Evolutionary conservation across 208 protist genomes (phyloP).

Genomic region (Trypanosoma vivax): DNA sequence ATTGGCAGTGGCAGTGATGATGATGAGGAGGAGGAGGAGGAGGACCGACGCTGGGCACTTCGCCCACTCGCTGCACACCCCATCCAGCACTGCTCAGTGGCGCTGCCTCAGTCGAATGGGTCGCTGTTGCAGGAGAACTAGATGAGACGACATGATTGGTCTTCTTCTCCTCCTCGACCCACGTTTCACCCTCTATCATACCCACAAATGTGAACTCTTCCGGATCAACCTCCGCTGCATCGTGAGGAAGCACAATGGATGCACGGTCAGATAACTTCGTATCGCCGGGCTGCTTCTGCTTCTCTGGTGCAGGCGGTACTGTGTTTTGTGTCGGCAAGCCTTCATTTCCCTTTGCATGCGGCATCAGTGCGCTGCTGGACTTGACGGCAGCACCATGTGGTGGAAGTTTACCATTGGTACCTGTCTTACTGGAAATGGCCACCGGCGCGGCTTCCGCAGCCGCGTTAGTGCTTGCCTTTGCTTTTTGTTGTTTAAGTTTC

Average conservation of each 20-base stretch:
- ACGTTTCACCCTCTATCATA: conserved; percentile 6
- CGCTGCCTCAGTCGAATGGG: neutral
- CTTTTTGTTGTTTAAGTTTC: conserved; percentile 56
- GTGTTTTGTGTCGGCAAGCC: neutral
- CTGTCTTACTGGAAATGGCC: too few relatives aligned
- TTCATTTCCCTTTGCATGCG: neutral
- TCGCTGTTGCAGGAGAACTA: neutral
- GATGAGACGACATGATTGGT: neutral
- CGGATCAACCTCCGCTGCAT: conserved; percentile 18
- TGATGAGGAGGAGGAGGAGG: conserved; percentile 10
- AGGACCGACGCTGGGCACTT: neutral
- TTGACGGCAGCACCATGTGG: neutral
- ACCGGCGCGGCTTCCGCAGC: neutral
- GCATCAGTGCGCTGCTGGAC: neutral
- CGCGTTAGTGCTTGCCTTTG: neutral
- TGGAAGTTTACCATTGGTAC: neutral
- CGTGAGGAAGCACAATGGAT: conserved; percentile 38
- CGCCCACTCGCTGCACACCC: neutral
- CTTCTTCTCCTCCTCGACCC: conserved; percentile 8
- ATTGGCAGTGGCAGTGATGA: conserved; percentile 16
- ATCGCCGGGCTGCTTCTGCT: neutral
- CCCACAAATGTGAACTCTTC: conserved; percentile 23
- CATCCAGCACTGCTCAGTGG: neutral
- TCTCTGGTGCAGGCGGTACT: neutral
- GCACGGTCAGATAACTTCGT: conserved; percentile 17